Percentiles rank a stretch among this genome's conserved stretches.
Conservation (phyloP, 805 yeast genomes). For the Ogataea ganodermae region DNA sequence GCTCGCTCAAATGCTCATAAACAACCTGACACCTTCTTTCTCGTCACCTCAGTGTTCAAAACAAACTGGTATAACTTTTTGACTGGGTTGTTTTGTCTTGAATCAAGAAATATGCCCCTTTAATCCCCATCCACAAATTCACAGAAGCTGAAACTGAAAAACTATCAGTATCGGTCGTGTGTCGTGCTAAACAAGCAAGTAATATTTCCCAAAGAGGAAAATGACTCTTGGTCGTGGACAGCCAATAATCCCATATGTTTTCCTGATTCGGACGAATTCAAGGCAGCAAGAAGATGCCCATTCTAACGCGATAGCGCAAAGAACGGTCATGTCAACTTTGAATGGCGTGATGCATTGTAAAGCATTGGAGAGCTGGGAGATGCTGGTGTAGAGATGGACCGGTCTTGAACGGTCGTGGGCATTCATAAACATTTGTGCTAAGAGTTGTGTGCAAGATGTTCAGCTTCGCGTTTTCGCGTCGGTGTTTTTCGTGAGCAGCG, state of each 20-base stretch:
- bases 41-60: no score
- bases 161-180: conserved; percentile 2
- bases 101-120: conserved; percentile 7
- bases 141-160: conserved; percentile 5
- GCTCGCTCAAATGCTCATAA: no score
- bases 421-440: no score
- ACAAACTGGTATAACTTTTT: background rate
- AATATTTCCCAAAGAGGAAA: conserved; percentile 1
- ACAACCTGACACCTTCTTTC: no score
- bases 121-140: background rate
- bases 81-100: background rate
- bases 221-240: background rate
- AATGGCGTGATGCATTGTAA: no score
- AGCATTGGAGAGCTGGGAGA: no score
- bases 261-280: background rate
- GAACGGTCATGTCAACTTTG: no score
- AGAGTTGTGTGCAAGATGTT: no score
- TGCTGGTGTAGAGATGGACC: no score
- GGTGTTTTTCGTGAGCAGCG: background rate
- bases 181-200: background rate
- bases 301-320: no score
- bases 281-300: background rate
- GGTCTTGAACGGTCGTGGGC: no score
- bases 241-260: background rate
- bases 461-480: conserved; percentile 3